Base-by-base conservation (phyloP, 192 early-diverging fungal genomes). In the Jimgerdemannia flammicorona region DNA sequence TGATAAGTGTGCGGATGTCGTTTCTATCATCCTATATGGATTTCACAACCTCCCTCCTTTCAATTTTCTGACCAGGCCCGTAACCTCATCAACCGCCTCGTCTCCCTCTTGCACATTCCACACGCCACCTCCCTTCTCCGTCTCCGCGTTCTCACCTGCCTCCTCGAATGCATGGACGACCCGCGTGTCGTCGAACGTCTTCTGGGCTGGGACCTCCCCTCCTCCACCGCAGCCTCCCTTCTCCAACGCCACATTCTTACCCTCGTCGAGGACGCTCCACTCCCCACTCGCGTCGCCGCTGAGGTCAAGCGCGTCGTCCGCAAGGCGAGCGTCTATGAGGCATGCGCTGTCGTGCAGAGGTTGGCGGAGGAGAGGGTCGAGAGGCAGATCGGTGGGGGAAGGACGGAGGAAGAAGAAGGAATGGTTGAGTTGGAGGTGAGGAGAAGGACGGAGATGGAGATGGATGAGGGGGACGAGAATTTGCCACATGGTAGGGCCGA, bases 151-250 rank as follows among this genome's bases (percentile, higher is more conserved):
- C 72, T 77, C 4, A 29, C 42, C 49, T 66, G 72, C 9, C 59
- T 77, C 41, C 49, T 77, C 11, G 59, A 77, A 65, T 77, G 76
- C 39, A 67, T 77, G 64, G 76, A 67, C 29, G 76, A 77, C 65
- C 40, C 76, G 17, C 20, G 64, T 42, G 76, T 77, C 54, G 44
- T 73, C 63, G 76, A 77, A 68, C 65, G 64, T 17, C 59, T 77
- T 44, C 11, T 73, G 4, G 71, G 71, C 18, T 77, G 72, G 72
- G 59, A 4, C 64, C n/a, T 73, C 19, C 40, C 41, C 10, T 49
- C 69, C 11, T 59, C 43, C 43, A 4, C 44, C 42, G 1, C 11
- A 20, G 40, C 43, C 19, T 20, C 49, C 54, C 44, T 72, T 17
- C 73, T 67, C 63, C 43, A 77, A 43, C 66, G 44, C 39, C 69